phyloP scores from a whole-genome alignment of 2,329 filamentous ascomycete species.

The Claviceps quebecensis region DNA sequence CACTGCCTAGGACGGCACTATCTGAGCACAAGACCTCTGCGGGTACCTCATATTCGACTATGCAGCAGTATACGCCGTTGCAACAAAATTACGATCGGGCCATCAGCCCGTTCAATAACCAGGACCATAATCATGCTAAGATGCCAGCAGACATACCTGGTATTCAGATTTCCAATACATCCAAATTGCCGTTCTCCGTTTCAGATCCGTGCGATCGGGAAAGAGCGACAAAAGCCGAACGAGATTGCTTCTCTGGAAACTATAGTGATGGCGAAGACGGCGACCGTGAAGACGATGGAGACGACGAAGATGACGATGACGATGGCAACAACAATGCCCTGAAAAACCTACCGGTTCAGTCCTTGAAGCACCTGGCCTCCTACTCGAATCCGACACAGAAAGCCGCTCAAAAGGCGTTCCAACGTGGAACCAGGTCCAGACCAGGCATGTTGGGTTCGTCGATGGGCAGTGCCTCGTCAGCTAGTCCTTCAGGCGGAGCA shows the following conservation, averaged over 20 bases:
- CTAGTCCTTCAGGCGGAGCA: neutral
- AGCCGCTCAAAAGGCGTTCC: slow-evolving; percentile 32
- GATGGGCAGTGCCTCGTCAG: slow-evolving; percentile 1
- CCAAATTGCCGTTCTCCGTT: slow-evolving; percentile 8
- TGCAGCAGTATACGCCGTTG: slow-evolving; percentile 33
- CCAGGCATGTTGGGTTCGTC: slow-evolving; percentile 4
- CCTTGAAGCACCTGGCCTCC: slow-evolving; percentile 38
- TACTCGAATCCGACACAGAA: slow-evolving; percentile 42
- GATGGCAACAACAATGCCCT: slow-evolving; percentile 18
- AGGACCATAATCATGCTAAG: slow-evolving; percentile 12
- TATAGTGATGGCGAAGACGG: slow-evolving; percentile 15
- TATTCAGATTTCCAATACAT: slow-evolving; percentile 13
- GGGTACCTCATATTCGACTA: slow-evolving; percentile 7
- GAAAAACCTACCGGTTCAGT: slow-evolving; percentile 30
- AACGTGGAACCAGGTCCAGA: slow-evolving; percentile 16
- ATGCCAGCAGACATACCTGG: slow-evolving; percentile 15
- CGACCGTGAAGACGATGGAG: slow-evolving; percentile 7
- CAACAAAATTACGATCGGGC: slow-evolving; percentile 42
- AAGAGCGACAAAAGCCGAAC: slow-evolving; percentile 8
- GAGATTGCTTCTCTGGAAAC: slow-evolving; percentile 8
- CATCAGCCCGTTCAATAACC: slow-evolving; percentile 23
- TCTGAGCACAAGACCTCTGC: slow-evolving; percentile 15
- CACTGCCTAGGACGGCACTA: slow-evolving; percentile 24
- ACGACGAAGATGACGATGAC: slow-evolving; percentile 15
- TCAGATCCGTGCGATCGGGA: slow-evolving; percentile 5